Conservation (phyloP, 352 stramenopile species). For the Phytophthora agathidicida region DNA sequence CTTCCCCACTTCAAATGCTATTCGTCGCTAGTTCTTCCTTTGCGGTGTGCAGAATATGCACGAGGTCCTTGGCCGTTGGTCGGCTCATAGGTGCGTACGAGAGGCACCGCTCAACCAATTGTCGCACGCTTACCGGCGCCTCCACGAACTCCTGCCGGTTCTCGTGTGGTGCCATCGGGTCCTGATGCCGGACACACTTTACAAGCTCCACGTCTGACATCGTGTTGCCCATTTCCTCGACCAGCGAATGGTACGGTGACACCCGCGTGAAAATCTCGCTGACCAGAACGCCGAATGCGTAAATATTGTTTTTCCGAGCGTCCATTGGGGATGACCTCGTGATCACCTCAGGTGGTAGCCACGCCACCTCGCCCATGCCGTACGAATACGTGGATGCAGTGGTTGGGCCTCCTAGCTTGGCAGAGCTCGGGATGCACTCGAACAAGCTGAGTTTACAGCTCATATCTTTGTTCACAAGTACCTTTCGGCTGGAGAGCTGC, state of each 20-base stretch:
- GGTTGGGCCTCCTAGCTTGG: constrained; percentile 36
- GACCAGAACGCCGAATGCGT: constrained; percentile 68
- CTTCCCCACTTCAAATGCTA: constrained; percentile 36
- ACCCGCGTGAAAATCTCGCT: constrained; percentile 62
- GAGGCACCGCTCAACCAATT: constrained; percentile 54
- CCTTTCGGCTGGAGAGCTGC: constrained; percentile 57
- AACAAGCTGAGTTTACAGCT: constrained; percentile 71
- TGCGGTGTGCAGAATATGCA: constrained; percentile 46
- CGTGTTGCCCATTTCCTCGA: constrained; percentile 57
- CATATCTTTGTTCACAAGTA: constrained; percentile 55
- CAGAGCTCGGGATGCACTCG: constrained; percentile 47
- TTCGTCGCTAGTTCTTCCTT: constrained; percentile 41
- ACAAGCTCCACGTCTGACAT: constrained; percentile 58
- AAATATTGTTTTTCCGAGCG: constrained; percentile 60
- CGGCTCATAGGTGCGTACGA: constrained; percentile 57
- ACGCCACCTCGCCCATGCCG: constrained; percentile 57
- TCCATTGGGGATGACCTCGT: constrained; percentile 52
- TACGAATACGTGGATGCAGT: constrained; percentile 27
- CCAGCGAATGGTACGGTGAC: constrained; percentile 51
- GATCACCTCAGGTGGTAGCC: constrained; percentile 61
- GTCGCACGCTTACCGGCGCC: constrained; percentile 43
- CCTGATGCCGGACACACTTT: constrained; percentile 38
- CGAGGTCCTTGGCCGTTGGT: constrained; percentile 53
- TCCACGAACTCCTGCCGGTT: constrained; percentile 45
- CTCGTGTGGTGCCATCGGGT: constrained; percentile 51